Evolutionary conservation across 1,284 basidiomycete species (phyloP), one percentile per base, ranked within the genome.

Genomic region (Gastroboletus turbinatus): DNA sequence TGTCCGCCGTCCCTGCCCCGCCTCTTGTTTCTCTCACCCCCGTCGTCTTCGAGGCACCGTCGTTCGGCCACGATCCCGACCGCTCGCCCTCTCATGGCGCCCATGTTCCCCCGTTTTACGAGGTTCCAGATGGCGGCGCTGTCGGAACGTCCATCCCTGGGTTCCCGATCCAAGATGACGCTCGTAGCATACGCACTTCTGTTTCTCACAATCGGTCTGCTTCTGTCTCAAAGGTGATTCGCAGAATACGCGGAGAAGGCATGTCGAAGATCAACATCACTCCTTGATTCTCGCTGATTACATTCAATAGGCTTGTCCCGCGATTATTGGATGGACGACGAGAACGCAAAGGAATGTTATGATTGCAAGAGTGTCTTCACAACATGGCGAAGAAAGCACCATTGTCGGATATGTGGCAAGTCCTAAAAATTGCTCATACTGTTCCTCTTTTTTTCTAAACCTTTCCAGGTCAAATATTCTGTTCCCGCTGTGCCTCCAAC

Each of bases 281-380:
- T 17, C 16, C 21, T 36, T 45, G 35, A 39, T 30, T 46, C n/a
- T 39, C 53, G 38, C 61, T 58, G 58, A 62, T 56, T 54, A 56
- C 27, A 57, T 43, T 33, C 27, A 47, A 17, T 59, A 93, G 91
- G 91, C 13, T 69, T 94, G 35, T 92, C 89, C 14, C 81, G 83
- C 60, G 92, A 96, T 67, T 97, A 96, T 69, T 98, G 95, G 95
- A 96, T 97, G 92, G 92, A 95, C 58, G 97, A 99, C 68, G 93
- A 96, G 67, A 90, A 92, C 55, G 94, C 92, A 66, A 97, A 92
- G 68, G 96, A 98, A 67, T 97, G 94, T 69, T 96, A 93, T 69
- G 92, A 96, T 70, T 97, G 94, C 76, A 93, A 87, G 72, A 92
- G 90, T 60, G 79, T 90, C 16, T 98, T 98, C 72, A 93, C 92